Evolutionary conservation across 1,284 basidiomycete genomes (phyloP).

Genomic region (Trichosporon sp.): DNA sequence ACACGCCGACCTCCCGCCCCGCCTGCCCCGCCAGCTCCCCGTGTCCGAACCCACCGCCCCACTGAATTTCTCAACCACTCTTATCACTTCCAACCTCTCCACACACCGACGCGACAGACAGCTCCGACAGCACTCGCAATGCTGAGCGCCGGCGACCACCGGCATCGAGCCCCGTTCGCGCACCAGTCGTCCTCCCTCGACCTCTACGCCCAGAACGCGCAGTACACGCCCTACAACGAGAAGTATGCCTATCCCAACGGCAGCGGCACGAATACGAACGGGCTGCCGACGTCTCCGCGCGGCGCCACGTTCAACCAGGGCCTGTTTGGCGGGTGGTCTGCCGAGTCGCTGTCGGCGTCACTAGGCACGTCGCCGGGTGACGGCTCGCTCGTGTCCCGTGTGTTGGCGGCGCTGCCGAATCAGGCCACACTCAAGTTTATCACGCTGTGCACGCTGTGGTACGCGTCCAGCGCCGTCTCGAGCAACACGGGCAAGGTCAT

Average conservation of each 20-base stretch:
- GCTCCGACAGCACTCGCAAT: not conserved
- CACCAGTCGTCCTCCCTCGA: slow-evolving; percentile 38
- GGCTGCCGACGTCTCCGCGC: not conserved
- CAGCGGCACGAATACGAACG: not conserved
- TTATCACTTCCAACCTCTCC: no score
- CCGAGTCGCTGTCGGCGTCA: not conserved
- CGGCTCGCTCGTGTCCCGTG: not conserved
- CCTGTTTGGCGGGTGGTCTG: not conserved
- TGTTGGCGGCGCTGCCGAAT: slow-evolving; percentile 34
- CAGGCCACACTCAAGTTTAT: slow-evolving; percentile 52
- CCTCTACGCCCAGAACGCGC: slow-evolving; percentile 22
- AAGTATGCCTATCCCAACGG: not conserved
- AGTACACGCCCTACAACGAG: not conserved
- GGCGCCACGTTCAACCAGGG: not conserved
- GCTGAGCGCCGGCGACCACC: slow-evolving; percentile 35
- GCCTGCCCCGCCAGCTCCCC: no score
- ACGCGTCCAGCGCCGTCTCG: slow-evolving; percentile 56
- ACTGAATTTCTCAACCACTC: not conserved
- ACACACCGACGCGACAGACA: not conserved
- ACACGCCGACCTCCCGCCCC: no score
- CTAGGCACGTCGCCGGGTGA: not conserved
- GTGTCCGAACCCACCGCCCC: not conserved
- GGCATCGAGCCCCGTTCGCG: slow-evolving; percentile 49
- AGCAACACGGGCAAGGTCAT: slow-evolving; percentile 59
- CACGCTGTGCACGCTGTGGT: slow-evolving; percentile 56